Conservation (phyloP, 2,329 filamentous ascomycete genomes). For the Neonectria punicea region DNA sequence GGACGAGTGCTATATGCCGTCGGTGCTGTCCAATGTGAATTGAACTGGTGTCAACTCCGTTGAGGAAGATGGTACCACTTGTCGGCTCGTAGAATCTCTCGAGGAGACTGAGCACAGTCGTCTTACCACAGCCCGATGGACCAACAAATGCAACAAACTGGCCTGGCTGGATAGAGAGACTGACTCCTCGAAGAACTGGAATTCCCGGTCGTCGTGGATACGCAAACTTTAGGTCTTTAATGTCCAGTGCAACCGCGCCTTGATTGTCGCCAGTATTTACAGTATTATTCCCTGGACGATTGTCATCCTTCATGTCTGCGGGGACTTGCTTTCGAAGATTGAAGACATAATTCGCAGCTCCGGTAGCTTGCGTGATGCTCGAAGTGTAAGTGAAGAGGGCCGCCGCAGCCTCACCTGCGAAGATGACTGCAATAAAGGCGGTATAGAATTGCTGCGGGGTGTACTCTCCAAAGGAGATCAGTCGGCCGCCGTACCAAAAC, state of each 20-base stretch:
- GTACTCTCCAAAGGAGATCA: neutral
- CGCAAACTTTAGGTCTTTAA: slow-evolving; percentile 22
- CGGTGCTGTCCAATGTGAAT: slow-evolving; percentile 45
- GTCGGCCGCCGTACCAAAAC: slow-evolving; percentile 45
- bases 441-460: neutral
- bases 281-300: neutral
- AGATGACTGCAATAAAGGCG: slow-evolving; percentile 47
- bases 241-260: slow-evolving; percentile 45
- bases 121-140: slow-evolving; percentile 68
- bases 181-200: slow-evolving; percentile 1
- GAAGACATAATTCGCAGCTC: slow-evolving; percentile 59
- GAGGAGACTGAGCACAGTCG: slow-evolving; percentile 64
- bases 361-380: slow-evolving; percentile 60
- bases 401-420: slow-evolving; percentile 3
- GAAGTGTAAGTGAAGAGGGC: slow-evolving; percentile 15
- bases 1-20: slow-evolving; percentile 48
- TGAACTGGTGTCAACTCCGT: slow-evolving; percentile 42
- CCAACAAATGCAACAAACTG: slow-evolving; percentile 66
- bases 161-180: slow-evolving; percentile 38
- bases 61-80: slow-evolving; percentile 42
- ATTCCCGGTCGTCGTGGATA: slow-evolving; percentile 39
- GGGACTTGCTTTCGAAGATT: slow-evolving; percentile 47
- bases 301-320: neutral
- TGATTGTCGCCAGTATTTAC: neutral
- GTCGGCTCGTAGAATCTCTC: slow-evolving; percentile 56